Conservation (phyloP, 78 protist species). For the Dictyostelium intermedium region DNA sequence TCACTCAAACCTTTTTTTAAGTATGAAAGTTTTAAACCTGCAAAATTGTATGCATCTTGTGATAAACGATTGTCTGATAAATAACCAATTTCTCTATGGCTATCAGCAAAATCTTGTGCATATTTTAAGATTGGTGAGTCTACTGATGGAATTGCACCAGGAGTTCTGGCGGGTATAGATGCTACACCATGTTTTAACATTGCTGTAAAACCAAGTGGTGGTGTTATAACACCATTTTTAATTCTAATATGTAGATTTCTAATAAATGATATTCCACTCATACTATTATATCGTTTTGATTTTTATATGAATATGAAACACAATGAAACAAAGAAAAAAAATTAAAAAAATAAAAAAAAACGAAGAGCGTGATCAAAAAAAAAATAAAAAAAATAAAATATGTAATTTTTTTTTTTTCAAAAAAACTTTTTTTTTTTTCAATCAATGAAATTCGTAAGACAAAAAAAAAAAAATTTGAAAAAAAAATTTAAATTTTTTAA, state of each 20-base stretch:
- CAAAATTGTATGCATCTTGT: constrained; percentile 54
- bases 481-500: not conserved
- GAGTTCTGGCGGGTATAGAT: not conserved
- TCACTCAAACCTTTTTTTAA: constrained; percentile 54
- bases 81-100: constrained; percentile 44
- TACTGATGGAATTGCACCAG: not conserved
- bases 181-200: constrained; percentile 11
- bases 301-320: not conserved
- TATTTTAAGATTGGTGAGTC: constrained; percentile 19
- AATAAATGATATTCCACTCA: constrained; percentile 19
- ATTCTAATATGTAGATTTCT: not conserved
- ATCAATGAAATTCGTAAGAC: not conserved
- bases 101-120: constrained; percentile 55
- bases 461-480: not conserved
- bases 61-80: constrained; percentile 4
- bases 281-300: not conserved
- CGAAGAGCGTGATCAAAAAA: not conserved
- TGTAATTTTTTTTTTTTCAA: not conserved
- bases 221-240: not conserved
- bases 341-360: not conserved
- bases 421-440: no score
- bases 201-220: constrained; percentile 42
- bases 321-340: not conserved
- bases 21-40: constrained; percentile 11
- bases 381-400: not conserved